Evolutionary conservation across 345 rosid species (phyloP).

Genomic region (Citrus australasica): DNA sequence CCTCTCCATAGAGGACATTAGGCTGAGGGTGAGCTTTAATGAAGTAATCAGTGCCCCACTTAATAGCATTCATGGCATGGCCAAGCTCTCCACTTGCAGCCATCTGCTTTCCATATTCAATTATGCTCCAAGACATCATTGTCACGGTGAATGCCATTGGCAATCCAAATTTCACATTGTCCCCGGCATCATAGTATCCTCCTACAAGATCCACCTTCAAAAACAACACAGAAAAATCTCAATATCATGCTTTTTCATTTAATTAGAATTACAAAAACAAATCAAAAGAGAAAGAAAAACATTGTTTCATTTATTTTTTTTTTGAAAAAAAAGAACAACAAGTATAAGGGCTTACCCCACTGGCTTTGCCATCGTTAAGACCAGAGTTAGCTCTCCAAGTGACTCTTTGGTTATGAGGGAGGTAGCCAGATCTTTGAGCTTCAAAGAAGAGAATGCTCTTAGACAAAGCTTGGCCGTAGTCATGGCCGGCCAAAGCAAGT

Average conservation of each 20-base stretch:
- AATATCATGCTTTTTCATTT: not conserved
- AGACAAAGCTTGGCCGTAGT: conserved; percentile 85
- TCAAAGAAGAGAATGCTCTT: conserved; percentile 96
- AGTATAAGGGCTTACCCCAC: conserved; percentile 58
- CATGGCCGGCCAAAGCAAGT: conserved; percentile 69
- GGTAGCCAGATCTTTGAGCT: conserved; percentile 96
- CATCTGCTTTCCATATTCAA: conserved; percentile 87
- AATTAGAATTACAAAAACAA: too few relatives aligned
- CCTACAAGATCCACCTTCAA: conserved; percentile 90
- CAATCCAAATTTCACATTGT: conserved; percentile 96
- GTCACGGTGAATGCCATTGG: conserved; percentile 99
- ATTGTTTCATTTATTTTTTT: too few relatives aligned
- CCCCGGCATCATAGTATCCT: conserved; percentile 99
- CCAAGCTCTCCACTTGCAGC: conserved; percentile 69
- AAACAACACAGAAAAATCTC: not conserved
- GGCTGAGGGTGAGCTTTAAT: conserved; percentile 97
- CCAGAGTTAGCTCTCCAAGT: conserved; percentile 93
- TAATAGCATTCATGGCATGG: conserved; percentile 82
- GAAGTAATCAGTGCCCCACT: conserved; percentile 97
- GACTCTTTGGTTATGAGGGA: conserved; percentile 85
- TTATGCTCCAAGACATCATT: conserved; percentile 98
- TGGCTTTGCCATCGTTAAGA: conserved; percentile 87
- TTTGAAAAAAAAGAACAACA: not conserved
- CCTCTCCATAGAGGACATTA: conserved; percentile 94
- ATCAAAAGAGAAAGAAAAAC: too few relatives aligned